phyloP scores from a whole-genome alignment of 352 stramenopile species.

The Phytophthora megakarya region DNA sequence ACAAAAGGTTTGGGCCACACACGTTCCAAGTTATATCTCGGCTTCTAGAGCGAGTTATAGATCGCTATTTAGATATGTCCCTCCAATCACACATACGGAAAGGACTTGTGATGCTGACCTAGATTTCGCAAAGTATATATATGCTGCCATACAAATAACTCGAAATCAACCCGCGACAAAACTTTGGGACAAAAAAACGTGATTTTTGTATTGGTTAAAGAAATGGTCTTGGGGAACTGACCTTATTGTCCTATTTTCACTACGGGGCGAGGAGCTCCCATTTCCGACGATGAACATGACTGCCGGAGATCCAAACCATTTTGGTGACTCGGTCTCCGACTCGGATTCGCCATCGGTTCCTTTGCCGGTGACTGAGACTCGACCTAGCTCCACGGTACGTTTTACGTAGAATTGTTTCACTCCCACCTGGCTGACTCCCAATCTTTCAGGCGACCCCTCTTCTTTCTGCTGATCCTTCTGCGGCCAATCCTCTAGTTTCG shows the following conservation, averaged over 20 bases:
- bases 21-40: background rate
- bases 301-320: no score
- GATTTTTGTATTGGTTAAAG: constrained; percentile 4
- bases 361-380: no score
- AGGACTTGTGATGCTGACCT: constrained; percentile 2
- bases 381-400: no score
- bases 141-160: background rate
- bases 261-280: background rate
- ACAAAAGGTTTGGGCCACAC: constrained; percentile 11
- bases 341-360: no score
- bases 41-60: constrained; percentile 8
- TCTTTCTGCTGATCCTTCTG: no score
- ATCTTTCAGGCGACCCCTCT: no score
- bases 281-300: constrained; percentile 6
- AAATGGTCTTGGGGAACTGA: background rate
- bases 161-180: background rate
- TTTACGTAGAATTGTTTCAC: no score
- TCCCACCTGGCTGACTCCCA: no score
- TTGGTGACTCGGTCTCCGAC: no score
- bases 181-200: constrained; percentile 11
- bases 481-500: no score
- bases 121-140: background rate
- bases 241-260: background rate
- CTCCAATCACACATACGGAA: background rate
- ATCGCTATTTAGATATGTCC: constrained; percentile 6